A percentile compares a stretch with the other conserved stretches of the same genome.
These are phyloP conservation scores for Podila epigama DNA, from an alignment of 192 early-diverging fungal species.

Conservation along the genomic window DNA sequence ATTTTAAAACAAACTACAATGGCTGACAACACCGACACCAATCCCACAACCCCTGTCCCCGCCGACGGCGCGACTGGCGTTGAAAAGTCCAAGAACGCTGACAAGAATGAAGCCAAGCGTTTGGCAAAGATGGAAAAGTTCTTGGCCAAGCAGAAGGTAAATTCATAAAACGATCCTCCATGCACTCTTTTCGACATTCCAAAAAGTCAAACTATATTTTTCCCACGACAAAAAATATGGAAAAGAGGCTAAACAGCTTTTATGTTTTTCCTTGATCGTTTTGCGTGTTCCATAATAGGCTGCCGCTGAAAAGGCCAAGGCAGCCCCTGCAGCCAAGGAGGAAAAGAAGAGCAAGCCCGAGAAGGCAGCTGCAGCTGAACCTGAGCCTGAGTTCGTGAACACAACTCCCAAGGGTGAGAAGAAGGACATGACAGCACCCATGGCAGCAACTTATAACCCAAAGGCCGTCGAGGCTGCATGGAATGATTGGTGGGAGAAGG, in stretches of 20 bases:
- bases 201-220: too few relatives aligned
- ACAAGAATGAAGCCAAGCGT: constrained; percentile 91
- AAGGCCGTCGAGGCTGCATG: constrained; percentile 92
- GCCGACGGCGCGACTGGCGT: constrained; percentile 12
- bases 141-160: constrained; percentile 87
- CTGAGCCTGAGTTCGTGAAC: constrained; percentile 76
- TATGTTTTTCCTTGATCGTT: too few relatives aligned
- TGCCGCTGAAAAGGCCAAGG: constrained; percentile 55
- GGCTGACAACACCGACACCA: constrained; percentile 44
- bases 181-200: too few relatives aligned
- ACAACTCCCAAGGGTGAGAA: constrained; percentile 89
- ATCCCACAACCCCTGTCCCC: constrained; percentile 14
- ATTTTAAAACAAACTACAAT: constrained; percentile 18
- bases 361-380: constrained; percentile 29
- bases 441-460: constrained; percentile 88
- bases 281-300: too few relatives aligned
- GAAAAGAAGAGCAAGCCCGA: constrained; percentile 43
- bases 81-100: constrained; percentile 80
- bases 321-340: constrained; percentile 37
- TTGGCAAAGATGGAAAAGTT: constrained; percentile 94
- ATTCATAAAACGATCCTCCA: constrained; percentile 18
- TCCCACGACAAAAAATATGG: too few relatives aligned
- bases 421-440: constrained; percentile 74
- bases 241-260: too few relatives aligned
- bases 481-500: constrained; percentile 98